Evolutionary conservation across 345 rosid species (phyloP).

Genomic region (Boechera divaricarpa): DNA sequence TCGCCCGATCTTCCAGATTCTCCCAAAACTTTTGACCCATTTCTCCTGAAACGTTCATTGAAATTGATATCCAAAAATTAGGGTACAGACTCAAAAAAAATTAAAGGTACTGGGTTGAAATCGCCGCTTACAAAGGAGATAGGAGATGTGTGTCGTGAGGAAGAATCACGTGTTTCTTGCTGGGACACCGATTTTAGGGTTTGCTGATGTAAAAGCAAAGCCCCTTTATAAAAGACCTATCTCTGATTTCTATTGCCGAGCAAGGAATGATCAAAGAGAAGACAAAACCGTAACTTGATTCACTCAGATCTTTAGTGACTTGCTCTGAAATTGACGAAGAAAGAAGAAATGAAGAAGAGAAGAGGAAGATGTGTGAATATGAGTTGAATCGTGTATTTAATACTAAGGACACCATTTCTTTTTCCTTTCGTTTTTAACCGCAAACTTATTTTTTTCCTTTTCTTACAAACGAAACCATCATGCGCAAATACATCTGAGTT

Average conservation of each 20-base stretch:
- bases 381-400: neutral
- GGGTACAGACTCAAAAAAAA: neutral
- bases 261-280: conserved; percentile 11
- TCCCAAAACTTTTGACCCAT: conserved; percentile 81
- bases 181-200: conserved; percentile 27
- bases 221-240: neutral
- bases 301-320: conserved; percentile 35
- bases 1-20: conserved; percentile 64
- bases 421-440: neutral
- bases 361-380: neutral
- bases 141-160: conserved; percentile 19
- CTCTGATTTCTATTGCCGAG: conserved; percentile 7
- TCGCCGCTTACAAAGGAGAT: conserved; percentile 23
- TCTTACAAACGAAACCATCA: neutral
- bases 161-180: conserved; percentile 41
- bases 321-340: conserved; percentile 29
- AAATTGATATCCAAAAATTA: neutral
- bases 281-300: conserved; percentile 3
- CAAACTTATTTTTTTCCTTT: neutral
- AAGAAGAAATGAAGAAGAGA: neutral
- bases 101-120: neutral
- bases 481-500: too few species aligned
- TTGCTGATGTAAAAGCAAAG: conserved; percentile 14
- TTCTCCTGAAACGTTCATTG: conserved; percentile 21
- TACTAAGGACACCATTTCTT: neutral